These are phyloP conservation scores for Penicillium sp. DNA, from an alignment of 2,329 filamentous ascomycete species.

Conservation along the genomic window DNA sequence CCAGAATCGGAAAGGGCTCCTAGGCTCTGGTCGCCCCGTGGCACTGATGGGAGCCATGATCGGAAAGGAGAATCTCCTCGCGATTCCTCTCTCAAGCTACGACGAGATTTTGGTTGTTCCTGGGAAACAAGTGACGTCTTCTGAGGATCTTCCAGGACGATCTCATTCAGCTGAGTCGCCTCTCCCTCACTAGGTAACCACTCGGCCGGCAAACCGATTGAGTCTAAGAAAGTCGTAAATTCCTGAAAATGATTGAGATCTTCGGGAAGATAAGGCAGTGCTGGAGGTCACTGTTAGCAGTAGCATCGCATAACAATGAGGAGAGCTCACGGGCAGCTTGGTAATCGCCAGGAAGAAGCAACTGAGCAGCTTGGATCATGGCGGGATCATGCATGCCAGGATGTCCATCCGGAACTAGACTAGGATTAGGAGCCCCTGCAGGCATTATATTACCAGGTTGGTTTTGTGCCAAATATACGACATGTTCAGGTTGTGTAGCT, in stretches of 20 bases:
- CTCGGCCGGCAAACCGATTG: conserved; percentile 34
- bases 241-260: conserved; percentile 37
- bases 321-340: conserved; percentile 20
- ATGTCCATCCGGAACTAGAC: conserved; percentile 16
- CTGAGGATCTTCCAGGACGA: conserved; percentile 22
- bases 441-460: conserved; percentile 21
- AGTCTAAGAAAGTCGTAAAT: conserved; percentile 37
- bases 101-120: conserved; percentile 22
- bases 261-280: conserved; percentile 31
- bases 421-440: conserved; percentile 9
- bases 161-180: conserved; percentile 25
- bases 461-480: conserved; percentile 26
- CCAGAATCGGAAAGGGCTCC: conserved; percentile 33
- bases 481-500: conserved; percentile 19
- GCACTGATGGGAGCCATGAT: conserved; percentile 34
- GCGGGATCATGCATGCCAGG: conserved; percentile 32
- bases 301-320: not conserved
- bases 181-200: conserved; percentile 31
- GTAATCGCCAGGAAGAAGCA: conserved; percentile 33
- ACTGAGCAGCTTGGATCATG: conserved; percentile 40
- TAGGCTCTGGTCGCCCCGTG: conserved; percentile 32
- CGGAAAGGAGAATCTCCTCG: conserved; percentile 34
- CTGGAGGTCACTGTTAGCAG: conserved; percentile 16
- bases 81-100: conserved; percentile 22
- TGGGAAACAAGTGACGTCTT: conserved; percentile 18